Base-by-base conservation (phyloP, 768 basidiomycete genomes). In the Phlegmacium glaucopus region DNA sequence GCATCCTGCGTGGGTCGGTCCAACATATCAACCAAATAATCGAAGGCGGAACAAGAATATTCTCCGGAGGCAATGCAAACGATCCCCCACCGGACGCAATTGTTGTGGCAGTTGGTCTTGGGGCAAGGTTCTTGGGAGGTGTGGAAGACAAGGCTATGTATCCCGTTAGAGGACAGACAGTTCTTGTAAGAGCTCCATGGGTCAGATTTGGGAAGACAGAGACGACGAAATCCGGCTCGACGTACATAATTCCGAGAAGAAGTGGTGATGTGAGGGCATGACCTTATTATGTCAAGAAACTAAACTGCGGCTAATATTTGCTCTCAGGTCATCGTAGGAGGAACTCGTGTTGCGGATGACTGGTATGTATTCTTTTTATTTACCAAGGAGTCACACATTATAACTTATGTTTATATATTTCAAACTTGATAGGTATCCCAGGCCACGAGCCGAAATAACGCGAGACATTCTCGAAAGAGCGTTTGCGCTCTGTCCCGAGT, bases 81-180 rank as follows among this genome's bases (percentile, higher is more conserved):
- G 58, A 59, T 47, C 52, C 62, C 1, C 47, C 69, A 11, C 72
- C 75, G 0, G 76, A 80, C 39, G 87, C 82, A 0, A 59, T 92
- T 1, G 61, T 93, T 5, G 78, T 85, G 9, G 91, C 88, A 54
- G 74, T 79, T 0, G 90, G 90, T 0, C 63, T 94, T 16, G 87
- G 86, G 4, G 82, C 91, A 8, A 74, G 80, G 42, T 82, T 80
- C 27, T 72, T 95, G 36, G 79, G 87, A 10, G 93, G 92, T 5
- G 81, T 94, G 2, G 84, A 93, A 58, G 94, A 96, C 62, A 72
- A 74, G 48, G 70, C 68, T 17, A 68, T 93, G 17, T 82, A 79
- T 60, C 90, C 93, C 1, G 77, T 93, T 52, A 75, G 91, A 37
- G 93, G 93, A 7, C 94, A 95, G 67, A 85, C 89, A 0, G 82